Conservation (phyloP, 2,329 filamentous ascomycete genomes). For the Xylariales sp. region DNA sequence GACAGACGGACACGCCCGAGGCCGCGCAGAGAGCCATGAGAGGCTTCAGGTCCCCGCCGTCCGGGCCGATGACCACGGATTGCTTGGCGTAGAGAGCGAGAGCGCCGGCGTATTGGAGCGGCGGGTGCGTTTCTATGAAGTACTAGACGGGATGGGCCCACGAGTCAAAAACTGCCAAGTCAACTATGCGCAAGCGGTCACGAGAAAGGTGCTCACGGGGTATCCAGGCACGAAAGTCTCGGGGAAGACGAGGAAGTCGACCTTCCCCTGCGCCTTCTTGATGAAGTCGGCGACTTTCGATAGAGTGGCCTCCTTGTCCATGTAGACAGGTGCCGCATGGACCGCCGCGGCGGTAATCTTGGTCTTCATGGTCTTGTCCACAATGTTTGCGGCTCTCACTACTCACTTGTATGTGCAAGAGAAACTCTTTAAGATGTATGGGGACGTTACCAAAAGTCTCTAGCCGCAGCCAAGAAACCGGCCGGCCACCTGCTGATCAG, state of each 20-base stretch:
- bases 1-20: conserved; percentile 14
- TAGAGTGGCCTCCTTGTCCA: conserved; percentile 17
- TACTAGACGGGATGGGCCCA: no score
- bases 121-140: conserved; percentile 20
- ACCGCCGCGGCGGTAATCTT: conserved; percentile 16
- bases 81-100: conserved; percentile 18
- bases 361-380: neutral
- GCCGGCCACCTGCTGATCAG: no score
- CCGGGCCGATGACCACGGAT: conserved; percentile 14
- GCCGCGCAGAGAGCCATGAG: conserved; percentile 17
- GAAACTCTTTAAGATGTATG: no score
- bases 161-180: no score
- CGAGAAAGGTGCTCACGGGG: no score
- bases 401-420: no score
- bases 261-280: conserved; percentile 9
- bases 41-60: conserved; percentile 13
- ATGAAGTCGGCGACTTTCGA: conserved; percentile 13
- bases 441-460: no score
- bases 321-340: conserved; percentile 16
- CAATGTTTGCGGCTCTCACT: no score
- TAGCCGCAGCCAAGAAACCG: no score
- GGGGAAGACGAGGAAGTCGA: conserved; percentile 17
- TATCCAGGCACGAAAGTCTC: conserved; percentile 18
- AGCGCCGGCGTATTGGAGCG: conserved; percentile 15
- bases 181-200: no score